These are phyloP conservation scores for Marasmius sp. DNA, from an alignment of 1,284 basidiomycete genomes.

Conservation along the genomic window DNA sequence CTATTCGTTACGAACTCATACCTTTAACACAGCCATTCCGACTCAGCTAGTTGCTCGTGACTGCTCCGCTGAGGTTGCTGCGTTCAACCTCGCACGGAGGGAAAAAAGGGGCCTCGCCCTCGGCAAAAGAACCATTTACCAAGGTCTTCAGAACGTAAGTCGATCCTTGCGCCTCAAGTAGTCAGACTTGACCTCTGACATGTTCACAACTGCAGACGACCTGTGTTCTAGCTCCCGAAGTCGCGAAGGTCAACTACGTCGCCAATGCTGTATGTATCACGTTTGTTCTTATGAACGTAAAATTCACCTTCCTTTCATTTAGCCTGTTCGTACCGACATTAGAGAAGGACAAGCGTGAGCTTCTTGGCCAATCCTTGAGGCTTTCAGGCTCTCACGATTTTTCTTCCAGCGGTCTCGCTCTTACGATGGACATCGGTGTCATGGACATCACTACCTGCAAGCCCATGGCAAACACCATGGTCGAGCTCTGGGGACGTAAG, in stretches of 20 bases:
- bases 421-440: conserved; percentile 55
- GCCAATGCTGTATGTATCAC: not conserved
- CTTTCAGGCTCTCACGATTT: not conserved
- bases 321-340: conserved; percentile 50
- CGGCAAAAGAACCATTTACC: conserved; percentile 19
- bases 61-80: conserved; percentile 20
- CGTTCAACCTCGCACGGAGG: conserved; percentile 21
- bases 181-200: not conserved
- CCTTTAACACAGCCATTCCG: conserved; percentile 7
- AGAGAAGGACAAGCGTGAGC: conserved; percentile 44
- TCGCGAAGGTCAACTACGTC: conserved; percentile 16
- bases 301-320: conserved; percentile 4
- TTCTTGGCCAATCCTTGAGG: not conserved
- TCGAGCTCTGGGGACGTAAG: conserved; percentile 56
- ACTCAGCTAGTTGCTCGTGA: conserved; percentile 16
- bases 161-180: not conserved
- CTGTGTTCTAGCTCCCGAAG: conserved; percentile 27
- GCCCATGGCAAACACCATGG: conserved; percentile 51
- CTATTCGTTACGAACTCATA: not conserved
- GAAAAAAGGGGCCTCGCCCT: conserved; percentile 17
- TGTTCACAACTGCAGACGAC: conserved; percentile 16
- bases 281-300: not conserved
- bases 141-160: conserved; percentile 21
- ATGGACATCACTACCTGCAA: conserved; percentile 59
- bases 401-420: conserved; percentile 39